Base-by-base conservation (phyloP, 2,329 filamentous ascomycete species). In the Claviceps citrina region DNA sequence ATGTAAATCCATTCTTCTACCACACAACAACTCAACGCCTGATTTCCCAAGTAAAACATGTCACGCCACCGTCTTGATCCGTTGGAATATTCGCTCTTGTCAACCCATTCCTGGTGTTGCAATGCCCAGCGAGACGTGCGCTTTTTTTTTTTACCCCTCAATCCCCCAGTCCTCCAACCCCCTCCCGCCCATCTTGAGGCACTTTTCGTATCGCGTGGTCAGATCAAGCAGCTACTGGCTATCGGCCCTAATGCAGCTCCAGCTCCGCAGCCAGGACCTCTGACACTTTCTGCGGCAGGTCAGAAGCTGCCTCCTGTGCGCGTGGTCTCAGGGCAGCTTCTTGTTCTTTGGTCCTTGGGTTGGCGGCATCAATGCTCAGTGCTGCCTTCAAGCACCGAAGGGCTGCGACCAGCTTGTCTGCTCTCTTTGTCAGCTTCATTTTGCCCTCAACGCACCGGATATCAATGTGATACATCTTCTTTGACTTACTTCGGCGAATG, bases 381-480 rank as follows among this genome's bases (percentile, higher is more conserved):
- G 84, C 78, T 15, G 83, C 78, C 36, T 83, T 75, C 40, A 98
- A 71, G 59, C 84, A 94, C 53, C 84, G 83, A 43, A 95, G 70
- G 0, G 91, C 89, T 44, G 93, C 79, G 32, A 93, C 64, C 53
- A 83, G 85, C 66, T 95, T 95, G 56, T 77, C 87, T 89, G 52
- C 32, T 12, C 24, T 12, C 16, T n/a, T n/a, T 31, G 37, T 46
- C 27, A 48, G 40, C n/a, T 28, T 19, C 4, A 27, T 15, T 15
- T 20, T n/a, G 10, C 7, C 30, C 12, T 26, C 30, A 24, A 10
- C 13, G 22, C 32, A 25, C 20, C 22, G 9, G n/a, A 3, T n/a
- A n/a, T n/a, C n/a, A n/a, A n/a, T n/a, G n/a, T 24, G 5, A 15
- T 4, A n/a, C 7, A 12, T 25, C 22, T 39, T 10, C 4, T 15